Base-by-base conservation (phyloP, 1,284 basidiomycete species). In the Cutaneotrichosporon mucoides region DNA sequence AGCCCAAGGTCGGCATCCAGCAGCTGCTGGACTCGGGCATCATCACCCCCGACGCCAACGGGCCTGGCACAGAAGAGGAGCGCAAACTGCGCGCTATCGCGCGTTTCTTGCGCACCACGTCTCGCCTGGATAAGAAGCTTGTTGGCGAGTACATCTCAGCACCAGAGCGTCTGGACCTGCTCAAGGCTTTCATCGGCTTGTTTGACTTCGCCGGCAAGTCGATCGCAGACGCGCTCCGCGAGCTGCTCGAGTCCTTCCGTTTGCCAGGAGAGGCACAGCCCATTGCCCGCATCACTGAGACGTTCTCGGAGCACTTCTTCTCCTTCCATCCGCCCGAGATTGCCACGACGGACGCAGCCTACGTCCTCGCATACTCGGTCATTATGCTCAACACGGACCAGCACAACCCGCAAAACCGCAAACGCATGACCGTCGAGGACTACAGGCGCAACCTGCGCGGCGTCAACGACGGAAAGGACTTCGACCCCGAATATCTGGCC, bases 351-450 rank as follows among this genome's bases (percentile, higher is more conserved):
- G 96, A 99, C 76, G 91, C 95, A 1, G 90, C 92, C 24, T 96
- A 97, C 78, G 89, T 99, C 3, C 80, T 99, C 34, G 86, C 95
- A 0, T 99, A 88, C 77, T 97, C 95, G 0, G 88, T 99, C 65
- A 98, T 99, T 77, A 86, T 99, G 92, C 85, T 99, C 59, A 99
- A 99, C 78, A 99, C 96, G 2, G 96, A 99, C 80, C 84, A 87
- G 60, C 95, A 98, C 76, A 98, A 92, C 75, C 93, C 95, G n/a
- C 93, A 97, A 82, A 85, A 95, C 65, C 81, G 88, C 88, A 95
- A 95, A 86, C 85, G 92, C 6, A 99, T 99, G 96, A 84, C 90
- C 0, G 84, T 96, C 61, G 92, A 96, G 53, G 96, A 98, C 69
- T 99, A 98, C 77, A 85, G 84, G 72, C 85, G 86, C 66, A 99